phyloP scores from a whole-genome alignment of 208 protist genomes.

The Novymonas esmeraldas region DNA sequence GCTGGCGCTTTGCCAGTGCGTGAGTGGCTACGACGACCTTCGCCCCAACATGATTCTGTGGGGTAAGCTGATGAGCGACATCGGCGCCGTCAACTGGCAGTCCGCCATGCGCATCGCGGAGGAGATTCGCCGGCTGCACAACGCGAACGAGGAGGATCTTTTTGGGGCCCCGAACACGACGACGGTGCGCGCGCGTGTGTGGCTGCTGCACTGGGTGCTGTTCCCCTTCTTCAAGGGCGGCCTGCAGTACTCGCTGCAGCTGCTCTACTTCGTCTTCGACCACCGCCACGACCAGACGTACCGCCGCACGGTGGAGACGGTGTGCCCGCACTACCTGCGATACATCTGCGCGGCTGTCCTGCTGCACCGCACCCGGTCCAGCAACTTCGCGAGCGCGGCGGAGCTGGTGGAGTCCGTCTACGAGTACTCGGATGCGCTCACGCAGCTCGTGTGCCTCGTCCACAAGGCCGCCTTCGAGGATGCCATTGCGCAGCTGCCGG shows the following conservation, averaged over 20 bases:
- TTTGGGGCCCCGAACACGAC: conserved; percentile 62
- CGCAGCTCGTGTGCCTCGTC: conserved; percentile 74
- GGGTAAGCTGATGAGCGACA: conserved; percentile 90
- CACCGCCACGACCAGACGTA: conserved; percentile 69
- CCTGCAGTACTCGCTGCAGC: conserved; percentile 72
- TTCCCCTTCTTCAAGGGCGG: conserved; percentile 94
- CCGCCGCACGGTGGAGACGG: conserved; percentile 83
- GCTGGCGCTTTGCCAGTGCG: conserved; percentile 80
- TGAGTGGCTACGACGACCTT: conserved; percentile 75
- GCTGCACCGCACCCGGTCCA: conserved; percentile 75
- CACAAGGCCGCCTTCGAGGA: conserved; percentile 77
- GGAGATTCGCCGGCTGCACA: conserved; percentile 74
- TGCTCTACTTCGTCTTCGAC: conserved; percentile 88
- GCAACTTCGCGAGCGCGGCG: conserved; percentile 68
- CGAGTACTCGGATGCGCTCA: conserved; percentile 91
- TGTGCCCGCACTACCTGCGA: conserved; percentile 90
- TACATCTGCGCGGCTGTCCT: conserved; percentile 90
- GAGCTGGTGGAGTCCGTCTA: conserved; percentile 72
- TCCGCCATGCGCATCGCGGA: conserved; percentile 77
- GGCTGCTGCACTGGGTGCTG: conserved; percentile 92
- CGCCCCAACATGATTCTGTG: conserved; percentile 69
- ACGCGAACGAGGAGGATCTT: conserved; percentile 68
- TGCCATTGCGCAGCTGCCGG: conserved; percentile 75
- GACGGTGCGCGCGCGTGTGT: conserved; percentile 76
- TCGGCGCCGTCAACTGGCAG: conserved; percentile 82